Percentiles rank a stretch among this genome's conserved stretches.
phyloP scores from a whole-genome alignment of 108 stramenopile species.

The Mediolabrus comicus region DNA sequence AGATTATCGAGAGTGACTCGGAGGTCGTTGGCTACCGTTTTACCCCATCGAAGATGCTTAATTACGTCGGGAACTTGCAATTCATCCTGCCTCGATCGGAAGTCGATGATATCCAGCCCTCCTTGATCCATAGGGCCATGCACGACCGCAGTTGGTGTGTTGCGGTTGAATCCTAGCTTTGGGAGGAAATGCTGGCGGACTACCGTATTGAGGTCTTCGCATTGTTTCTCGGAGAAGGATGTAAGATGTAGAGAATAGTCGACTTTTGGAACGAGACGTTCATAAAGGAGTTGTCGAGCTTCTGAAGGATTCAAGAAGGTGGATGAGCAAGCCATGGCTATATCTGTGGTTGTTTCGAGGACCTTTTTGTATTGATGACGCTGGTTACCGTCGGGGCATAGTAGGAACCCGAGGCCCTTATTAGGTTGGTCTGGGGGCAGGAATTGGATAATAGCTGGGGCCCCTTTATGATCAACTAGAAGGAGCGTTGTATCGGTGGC shows the following conservation, averaged over 20 bases:
- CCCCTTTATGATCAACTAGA: neutral
- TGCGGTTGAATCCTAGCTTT: neutral
- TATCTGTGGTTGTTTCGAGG: neutral
- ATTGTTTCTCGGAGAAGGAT: neutral
- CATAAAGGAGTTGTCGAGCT: neutral
- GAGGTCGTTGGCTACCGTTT: neutral
- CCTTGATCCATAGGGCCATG: neutral
- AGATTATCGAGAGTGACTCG: neutral
- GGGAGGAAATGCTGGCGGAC: neutral
- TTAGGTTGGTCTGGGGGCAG: constrained; percentile 6
- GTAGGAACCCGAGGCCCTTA: neutral
- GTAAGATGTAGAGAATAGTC: neutral
- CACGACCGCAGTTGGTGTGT: neutral
- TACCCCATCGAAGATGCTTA: neutral
- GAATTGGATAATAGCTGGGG: neutral
- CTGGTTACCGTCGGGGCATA: constrained; percentile 1
- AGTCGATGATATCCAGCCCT: neutral
- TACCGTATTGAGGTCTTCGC: neutral
- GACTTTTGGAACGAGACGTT: neutral
- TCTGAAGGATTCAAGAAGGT: neutral
- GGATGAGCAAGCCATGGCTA: neutral
- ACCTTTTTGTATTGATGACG: neutral
- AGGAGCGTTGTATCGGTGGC: neutral
- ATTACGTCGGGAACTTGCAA: neutral
- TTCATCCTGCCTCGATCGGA: neutral